phyloP scores from a whole-genome alignment of 176 grass and related monocot genomes.

The Cenchrus fungigraminus region DNA sequence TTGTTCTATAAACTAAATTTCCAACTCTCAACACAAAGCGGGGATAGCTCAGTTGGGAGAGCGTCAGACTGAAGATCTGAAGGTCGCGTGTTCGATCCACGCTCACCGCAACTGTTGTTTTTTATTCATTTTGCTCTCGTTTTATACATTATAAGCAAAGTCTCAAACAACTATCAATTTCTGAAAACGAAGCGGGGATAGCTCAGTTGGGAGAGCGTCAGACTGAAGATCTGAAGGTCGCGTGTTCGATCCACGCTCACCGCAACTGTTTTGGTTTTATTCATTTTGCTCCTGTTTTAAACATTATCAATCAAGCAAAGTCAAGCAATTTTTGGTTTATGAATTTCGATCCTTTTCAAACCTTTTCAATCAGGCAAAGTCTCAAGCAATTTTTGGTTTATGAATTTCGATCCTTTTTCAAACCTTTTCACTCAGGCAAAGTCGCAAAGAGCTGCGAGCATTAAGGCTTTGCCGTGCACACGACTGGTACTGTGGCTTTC shows the following conservation, averaged over 20 bases:
- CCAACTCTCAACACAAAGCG: neutral
- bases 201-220: slow-evolving; percentile 99
- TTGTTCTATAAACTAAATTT: neutral
- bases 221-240: slow-evolving; percentile 99
- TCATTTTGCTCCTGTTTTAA: neutral
- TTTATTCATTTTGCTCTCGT: neutral
- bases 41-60: slow-evolving; percentile 99
- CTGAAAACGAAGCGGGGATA: slow-evolving; percentile 57
- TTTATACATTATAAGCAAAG: neutral
- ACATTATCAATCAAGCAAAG: neutral
- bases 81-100: slow-evolving; percentile 87
- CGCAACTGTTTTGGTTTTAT: neutral
- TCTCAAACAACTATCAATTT: too few relatives aligned
- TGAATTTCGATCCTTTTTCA: too few relatives aligned
- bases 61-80: slow-evolving; percentile 99
- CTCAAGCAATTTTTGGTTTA: neutral
- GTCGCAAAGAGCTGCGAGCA: neutral
- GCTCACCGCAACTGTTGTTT: slow-evolving; percentile 32
- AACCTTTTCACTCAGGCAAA: neutral
- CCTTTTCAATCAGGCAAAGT: neutral
- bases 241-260: slow-evolving; percentile 76
- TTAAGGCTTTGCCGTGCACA: neutral
- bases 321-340: neutral
- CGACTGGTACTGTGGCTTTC: neutral
- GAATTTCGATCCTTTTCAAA: too few relatives aligned